Conservation (phyloP, 352 stramenopile genomes). For the Pilasporangium apinafurcum region DNA sequence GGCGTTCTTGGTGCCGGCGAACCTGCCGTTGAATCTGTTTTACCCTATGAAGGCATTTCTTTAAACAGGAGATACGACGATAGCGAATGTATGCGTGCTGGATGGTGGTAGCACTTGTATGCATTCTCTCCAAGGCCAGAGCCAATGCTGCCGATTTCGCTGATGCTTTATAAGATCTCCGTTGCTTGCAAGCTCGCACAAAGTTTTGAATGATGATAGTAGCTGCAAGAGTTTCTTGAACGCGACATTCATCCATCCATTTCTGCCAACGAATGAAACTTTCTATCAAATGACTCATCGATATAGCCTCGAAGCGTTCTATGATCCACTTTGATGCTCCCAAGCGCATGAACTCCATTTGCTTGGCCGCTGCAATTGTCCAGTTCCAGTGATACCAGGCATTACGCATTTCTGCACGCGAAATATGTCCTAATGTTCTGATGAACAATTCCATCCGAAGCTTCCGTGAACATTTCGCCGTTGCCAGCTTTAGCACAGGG, state of each 20-base stretch:
- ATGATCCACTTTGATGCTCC: slow-evolving; percentile 18
- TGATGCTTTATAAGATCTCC: background rate
- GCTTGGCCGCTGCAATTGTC: slow-evolving; percentile 16
- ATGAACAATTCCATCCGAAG: slow-evolving; percentile 34
- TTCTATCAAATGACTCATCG: background rate
- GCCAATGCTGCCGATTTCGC: background rate
- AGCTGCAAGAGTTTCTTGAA: slow-evolving; percentile 24
- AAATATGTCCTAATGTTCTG: slow-evolving; percentile 23
- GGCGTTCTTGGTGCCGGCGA: slow-evolving; percentile 1
- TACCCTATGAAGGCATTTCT: slow-evolving; percentile 7
- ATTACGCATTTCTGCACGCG: slow-evolving; percentile 12
- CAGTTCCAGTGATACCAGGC: slow-evolving; percentile 20
- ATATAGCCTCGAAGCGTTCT: slow-evolving; percentile 16
- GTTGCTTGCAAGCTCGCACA: background rate
- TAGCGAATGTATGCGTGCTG: slow-evolving; percentile 25
- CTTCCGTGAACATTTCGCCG: slow-evolving; percentile 30
- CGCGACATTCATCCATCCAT: slow-evolving; percentile 8
- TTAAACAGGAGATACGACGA: background rate
- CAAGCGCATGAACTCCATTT: slow-evolving; percentile 13
- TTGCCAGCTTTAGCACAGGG: slow-evolving; percentile 40
- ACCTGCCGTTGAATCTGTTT: slow-evolving; percentile 20
- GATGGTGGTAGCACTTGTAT: slow-evolving; percentile 18
- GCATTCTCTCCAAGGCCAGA: slow-evolving; percentile 11
- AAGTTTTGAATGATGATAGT: slow-evolving; percentile 25
- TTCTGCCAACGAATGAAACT: slow-evolving; percentile 17